Percentiles rank a stretch among this genome's conserved stretches.
Evolutionary conservation across 495 filamentous ascomycete species (phyloP).

Genomic region (Glarea lozoyensis): DNA sequence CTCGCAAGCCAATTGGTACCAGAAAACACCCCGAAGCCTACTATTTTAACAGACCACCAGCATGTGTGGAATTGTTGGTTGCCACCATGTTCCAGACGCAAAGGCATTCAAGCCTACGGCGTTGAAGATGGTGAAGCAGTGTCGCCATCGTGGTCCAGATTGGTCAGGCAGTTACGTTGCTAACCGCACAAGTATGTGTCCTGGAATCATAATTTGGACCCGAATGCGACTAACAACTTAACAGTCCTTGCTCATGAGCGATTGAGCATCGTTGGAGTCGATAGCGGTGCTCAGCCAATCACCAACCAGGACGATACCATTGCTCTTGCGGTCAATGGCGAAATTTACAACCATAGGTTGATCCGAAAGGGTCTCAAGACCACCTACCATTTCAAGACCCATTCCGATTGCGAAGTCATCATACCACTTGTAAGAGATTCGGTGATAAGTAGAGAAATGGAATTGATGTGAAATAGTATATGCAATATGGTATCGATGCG

Average conservation of each 20-base stretch:
- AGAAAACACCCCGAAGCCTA: too few relatives aligned
- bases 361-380: constrained; percentile 74
- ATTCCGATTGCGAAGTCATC: constrained; percentile 97
- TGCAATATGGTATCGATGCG: constrained; percentile 84
- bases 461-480: constrained; percentile 54
- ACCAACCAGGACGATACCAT: constrained; percentile 84
- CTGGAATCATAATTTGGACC: neutral
- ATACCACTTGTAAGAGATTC: constrained; percentile 71
- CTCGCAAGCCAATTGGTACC: neutral
- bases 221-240: constrained; percentile 23
- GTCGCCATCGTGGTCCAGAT: constrained; percentile 94
- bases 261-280: constrained; percentile 94
- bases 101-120: constrained; percentile 94
- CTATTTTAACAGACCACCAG: too few relatives aligned
- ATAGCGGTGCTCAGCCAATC: constrained; percentile 89
- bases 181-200: constrained; percentile 76
- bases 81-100: constrained; percentile 59
- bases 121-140: constrained; percentile 88
- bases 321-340: constrained; percentile 93
- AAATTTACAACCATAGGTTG: constrained; percentile 98
- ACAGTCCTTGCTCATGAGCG: constrained; percentile 94
- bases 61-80: constrained; percentile 77
- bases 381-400: constrained; percentile 90
- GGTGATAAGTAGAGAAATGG: neutral
- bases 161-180: constrained; percentile 81